phyloP scores from a whole-genome alignment of 176 grass and related monocot species.

The Oryza longistaminata region DNA sequence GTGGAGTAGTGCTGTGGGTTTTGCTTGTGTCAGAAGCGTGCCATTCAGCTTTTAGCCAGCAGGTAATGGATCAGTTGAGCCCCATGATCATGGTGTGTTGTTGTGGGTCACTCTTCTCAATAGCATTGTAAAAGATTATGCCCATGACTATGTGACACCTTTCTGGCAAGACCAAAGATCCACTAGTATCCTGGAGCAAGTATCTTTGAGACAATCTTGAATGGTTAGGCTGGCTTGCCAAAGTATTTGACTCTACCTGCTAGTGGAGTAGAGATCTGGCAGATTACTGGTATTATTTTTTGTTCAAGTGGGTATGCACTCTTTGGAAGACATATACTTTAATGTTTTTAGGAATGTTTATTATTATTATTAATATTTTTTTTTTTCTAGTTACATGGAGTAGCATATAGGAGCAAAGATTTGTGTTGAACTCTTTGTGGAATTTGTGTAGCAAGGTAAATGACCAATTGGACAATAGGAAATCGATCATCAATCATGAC shows the following conservation, averaged over 20 bases:
- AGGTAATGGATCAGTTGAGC: not conserved
- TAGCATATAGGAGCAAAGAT: not conserved
- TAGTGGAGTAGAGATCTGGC: no score
- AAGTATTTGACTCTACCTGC: not conserved
- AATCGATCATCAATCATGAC: no score
- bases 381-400: no score
- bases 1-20: not conserved
- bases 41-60: not conserved
- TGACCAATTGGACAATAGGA: no score
- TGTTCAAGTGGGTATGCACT: not conserved
- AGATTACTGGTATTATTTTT: not conserved
- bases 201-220: not conserved
- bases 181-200: not conserved
- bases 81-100: not conserved
- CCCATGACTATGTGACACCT: not conserved
- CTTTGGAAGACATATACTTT: not conserved
- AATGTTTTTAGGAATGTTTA: no score
- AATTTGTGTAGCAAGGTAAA: not conserved
- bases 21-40: conserved; percentile 1
- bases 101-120: not conserved
- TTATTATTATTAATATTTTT: no score
- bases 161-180: not conserved
- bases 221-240: not conserved
- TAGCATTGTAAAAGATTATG: not conserved
- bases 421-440: not conserved